Percentiles rank a stretch among this genome's conserved stretches.
phyloP scores from a whole-genome alignment of 2,329 filamentous ascomycete genomes.

The Myriosclerotinia scirpicola region DNA sequence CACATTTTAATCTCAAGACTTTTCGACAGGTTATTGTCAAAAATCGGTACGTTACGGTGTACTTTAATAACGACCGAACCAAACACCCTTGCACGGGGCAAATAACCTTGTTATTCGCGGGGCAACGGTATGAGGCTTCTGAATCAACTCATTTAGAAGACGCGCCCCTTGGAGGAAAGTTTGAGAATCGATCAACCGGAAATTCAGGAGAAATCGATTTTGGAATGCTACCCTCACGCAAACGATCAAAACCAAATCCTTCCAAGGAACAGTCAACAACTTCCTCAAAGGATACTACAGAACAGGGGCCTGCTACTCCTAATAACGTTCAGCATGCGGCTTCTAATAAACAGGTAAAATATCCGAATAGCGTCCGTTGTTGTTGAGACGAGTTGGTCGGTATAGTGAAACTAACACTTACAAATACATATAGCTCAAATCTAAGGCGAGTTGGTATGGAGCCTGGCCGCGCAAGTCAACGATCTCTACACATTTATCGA shows the following conservation, averaged over 20 bases:
- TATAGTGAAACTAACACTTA: slow-evolving; percentile 21
- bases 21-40: background rate
- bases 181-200: slow-evolving; percentile 3
- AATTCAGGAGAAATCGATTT: slow-evolving; percentile 1
- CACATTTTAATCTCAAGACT: background rate
- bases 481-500: slow-evolving; percentile 59
- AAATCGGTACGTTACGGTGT: background rate
- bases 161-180: slow-evolving; percentile 14
- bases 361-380: background rate
- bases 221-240: slow-evolving; percentile 38
- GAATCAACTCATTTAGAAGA: slow-evolving; percentile 11
- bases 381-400: slow-evolving; percentile 8
- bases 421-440: slow-evolving; percentile 32
- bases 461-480: slow-evolving; percentile 55
- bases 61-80: background rate
- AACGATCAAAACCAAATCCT: slow-evolving; percentile 34
- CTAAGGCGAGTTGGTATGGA: slow-evolving; percentile 58
- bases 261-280: slow-evolving; percentile 28
- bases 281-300: slow-evolving; percentile 24
- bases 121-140: slow-evolving; percentile 15
- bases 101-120: slow-evolving; percentile 19
- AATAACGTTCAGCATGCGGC: slow-evolving; percentile 7
- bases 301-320: slow-evolving; percentile 21
- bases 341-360: slow-evolving; percentile 16
- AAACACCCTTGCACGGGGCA: slow-evolving; percentile 16